These are phyloP conservation scores for Pythium volutum DNA, from an alignment of 352 stramenopile genomes.

Conservation along the genomic window DNA sequence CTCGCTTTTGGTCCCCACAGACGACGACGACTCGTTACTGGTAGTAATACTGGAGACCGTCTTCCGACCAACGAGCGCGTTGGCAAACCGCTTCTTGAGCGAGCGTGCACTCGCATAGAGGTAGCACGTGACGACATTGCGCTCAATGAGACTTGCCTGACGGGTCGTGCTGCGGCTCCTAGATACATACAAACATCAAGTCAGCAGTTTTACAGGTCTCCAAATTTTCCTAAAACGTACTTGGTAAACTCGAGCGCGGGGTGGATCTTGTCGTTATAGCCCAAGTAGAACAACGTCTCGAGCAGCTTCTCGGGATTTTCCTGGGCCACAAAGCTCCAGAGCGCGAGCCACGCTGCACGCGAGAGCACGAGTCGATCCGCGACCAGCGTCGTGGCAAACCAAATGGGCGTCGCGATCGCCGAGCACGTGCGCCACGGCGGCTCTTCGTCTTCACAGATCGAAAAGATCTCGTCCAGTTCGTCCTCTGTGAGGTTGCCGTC, in stretches of 20 bases:
- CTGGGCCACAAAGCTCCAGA: slow-evolving; percentile 70
- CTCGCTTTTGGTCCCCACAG: slow-evolving; percentile 2
- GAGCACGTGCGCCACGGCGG: slow-evolving; percentile 71
- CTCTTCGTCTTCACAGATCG: slow-evolving; percentile 70
- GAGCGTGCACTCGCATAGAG: slow-evolving; percentile 45
- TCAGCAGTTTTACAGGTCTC: too few species aligned
- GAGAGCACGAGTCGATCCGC: slow-evolving; percentile 53
- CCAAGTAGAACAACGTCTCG: slow-evolving; percentile 78
- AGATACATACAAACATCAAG: neutral
- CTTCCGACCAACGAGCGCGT: slow-evolving; percentile 48
- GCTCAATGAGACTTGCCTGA: slow-evolving; percentile 54
- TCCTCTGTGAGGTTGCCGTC: slow-evolving; percentile 65
- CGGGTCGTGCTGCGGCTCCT: slow-evolving; percentile 57
- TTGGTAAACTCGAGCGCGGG: slow-evolving; percentile 66
- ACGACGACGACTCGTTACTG: too few species aligned
- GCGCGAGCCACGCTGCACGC: slow-evolving; percentile 58
- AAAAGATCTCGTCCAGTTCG: slow-evolving; percentile 79
- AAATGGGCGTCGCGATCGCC: slow-evolving; percentile 45
- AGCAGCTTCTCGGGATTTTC: slow-evolving; percentile 74
- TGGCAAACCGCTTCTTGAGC: slow-evolving; percentile 55
- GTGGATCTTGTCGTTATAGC: slow-evolving; percentile 73
- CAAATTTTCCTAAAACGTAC: too few species aligned
- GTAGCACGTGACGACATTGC: slow-evolving; percentile 72
- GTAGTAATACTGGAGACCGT: slow-evolving; percentile 11
- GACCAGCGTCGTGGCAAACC: slow-evolving; percentile 52